These are phyloP conservation scores for Plasmodium gallinaceum DNA, from an alignment of 169 alveolate genomes.

Conservation along the genomic window DNA sequence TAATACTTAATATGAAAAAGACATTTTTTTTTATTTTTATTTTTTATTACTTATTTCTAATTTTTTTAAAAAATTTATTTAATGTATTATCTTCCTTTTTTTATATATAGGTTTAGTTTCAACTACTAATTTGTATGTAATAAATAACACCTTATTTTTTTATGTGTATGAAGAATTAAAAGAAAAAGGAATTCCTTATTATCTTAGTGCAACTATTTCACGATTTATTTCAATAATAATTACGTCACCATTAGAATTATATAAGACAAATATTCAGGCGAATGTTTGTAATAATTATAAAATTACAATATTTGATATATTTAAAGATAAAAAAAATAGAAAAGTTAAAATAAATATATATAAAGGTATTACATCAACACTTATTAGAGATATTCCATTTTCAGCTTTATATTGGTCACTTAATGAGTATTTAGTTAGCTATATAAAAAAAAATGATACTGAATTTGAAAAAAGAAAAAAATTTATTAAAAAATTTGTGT, in stretches of 20 bases:
- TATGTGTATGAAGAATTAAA: constrained; percentile 73
- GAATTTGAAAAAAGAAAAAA: constrained; percentile 51
- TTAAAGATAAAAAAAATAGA: constrained; percentile 57
- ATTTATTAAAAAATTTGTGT: constrained; percentile 42
- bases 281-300: constrained; percentile 68
- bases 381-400: constrained; percentile 79
- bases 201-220: constrained; percentile 64
- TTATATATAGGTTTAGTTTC: constrained; percentile 40
- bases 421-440: constrained; percentile 75
- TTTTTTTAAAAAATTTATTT: not conserved
- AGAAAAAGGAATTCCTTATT: constrained; percentile 65
- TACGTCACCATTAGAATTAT: constrained; percentile 73
- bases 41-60: not conserved
- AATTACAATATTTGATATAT: constrained; percentile 53
- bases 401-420: constrained; percentile 80
- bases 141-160: constrained; percentile 70
- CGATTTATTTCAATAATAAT: constrained; percentile 58
- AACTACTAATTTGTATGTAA: constrained; percentile 55
- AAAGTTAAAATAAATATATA: constrained; percentile 67
- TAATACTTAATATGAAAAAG: too few relatives aligned
- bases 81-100: not conserved
- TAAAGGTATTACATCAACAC: constrained; percentile 77
- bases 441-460: constrained; percentile 49
- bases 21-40: not conserved
- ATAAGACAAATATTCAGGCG: constrained; percentile 74